phyloP scores from a whole-genome alignment of 768 basidiomycete genomes.

The Saitozyma sp. region DNA sequence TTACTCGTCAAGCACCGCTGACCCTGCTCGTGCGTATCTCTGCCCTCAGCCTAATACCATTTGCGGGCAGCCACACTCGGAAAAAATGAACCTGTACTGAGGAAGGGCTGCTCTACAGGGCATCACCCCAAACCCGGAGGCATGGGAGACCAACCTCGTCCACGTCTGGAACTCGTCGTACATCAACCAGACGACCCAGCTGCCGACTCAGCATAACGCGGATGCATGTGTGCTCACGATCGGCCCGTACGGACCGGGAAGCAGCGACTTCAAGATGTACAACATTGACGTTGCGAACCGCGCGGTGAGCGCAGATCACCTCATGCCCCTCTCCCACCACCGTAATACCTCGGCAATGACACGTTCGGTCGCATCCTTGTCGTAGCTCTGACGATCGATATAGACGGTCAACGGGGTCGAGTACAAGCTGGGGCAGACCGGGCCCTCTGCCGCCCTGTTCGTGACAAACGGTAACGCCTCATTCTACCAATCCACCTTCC shows the following conservation, averaged over 20 bases:
- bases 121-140: neutral
- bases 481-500: constrained; percentile 65
- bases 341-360: too few species aligned
- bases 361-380: too few species aligned
- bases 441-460: constrained; percentile 65
- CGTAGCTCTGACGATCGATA: too few species aligned
- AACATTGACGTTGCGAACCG: constrained; percentile 69
- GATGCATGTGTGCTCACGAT: constrained; percentile 64
- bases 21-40: constrained; percentile 59
- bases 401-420: constrained; percentile 9
- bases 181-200: constrained; percentile 29
- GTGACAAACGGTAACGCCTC: constrained; percentile 68
- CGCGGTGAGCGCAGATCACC: constrained; percentile 56
- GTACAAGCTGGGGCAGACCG: constrained; percentile 43
- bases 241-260: constrained; percentile 64
- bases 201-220: constrained; percentile 57
- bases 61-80: too few species aligned
- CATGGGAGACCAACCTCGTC: constrained; percentile 10
- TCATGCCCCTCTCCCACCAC: neutral
- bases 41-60: too few species aligned
- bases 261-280: constrained; percentile 63
- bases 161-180: constrained; percentile 21
- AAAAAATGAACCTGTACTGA: constrained; percentile 1
- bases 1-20: constrained; percentile 61
- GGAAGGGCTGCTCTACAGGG: too few species aligned